Base-by-base conservation (phyloP, 371 early-diverging fungal genomes). In the Coemansia sp. region DNA sequence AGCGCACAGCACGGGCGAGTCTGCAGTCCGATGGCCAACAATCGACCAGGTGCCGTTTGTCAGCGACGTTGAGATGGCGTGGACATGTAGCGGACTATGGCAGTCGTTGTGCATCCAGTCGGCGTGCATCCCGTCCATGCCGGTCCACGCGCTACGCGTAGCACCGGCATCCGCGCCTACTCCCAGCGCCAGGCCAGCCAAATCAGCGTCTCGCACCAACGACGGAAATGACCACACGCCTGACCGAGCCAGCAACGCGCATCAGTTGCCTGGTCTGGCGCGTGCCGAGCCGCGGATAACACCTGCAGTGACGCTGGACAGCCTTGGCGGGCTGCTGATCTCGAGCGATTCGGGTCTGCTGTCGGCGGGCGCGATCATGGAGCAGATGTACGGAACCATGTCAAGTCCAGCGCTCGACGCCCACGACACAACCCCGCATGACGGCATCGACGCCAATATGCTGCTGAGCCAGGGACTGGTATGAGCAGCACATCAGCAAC, bases 71-170 rank as follows among this genome's bases (percentile, higher is more conserved):
- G 56, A 63, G 30, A 50, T 59, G 4, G 69, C 43, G 3, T 71
- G 72, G 72, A 40, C 48, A n/a, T 71, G 59, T 7, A 9, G 20
- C 9, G 42, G 31, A 1, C 34, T 71, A n/a, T 71, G 72, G 72
- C 55, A 62, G 8, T 40, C 47, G 7, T 40, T 71, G 31, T 34
- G 50, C 8, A 62, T 71, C 9, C 68, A 68, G 47, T 43, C 54
- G 5, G 57, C 52, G 5, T 36, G 56, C 5, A 9, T 63, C 4
- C 55, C 58, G 2, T 8, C 52, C 2, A 71, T 71, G 72, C 53
- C 56, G 5, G 34, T 68, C n/a, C 50, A 42, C 42, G 55, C 61
- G 12, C 26, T 61, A 47, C 10, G 5, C 4, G 52, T 33, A n/a
- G 10, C 10, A 2, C 40, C 31, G 33, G 31, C 26, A 2, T 26